Conservation (phyloP, 2,329 filamentous ascomycete species). For the Cadophora malorum region DNA sequence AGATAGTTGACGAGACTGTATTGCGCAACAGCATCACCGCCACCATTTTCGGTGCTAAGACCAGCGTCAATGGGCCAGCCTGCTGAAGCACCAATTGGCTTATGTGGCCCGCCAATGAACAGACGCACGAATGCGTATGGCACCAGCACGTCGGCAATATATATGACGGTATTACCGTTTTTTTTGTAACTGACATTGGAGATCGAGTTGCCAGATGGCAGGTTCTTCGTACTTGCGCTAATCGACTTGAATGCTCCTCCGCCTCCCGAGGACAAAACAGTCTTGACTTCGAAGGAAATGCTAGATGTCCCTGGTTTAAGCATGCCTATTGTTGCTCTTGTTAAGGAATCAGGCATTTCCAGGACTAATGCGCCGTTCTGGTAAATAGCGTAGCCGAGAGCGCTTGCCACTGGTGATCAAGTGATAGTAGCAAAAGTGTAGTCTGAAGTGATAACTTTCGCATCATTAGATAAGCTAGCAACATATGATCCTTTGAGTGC, state of each 20-base stretch:
- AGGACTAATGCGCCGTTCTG: conserved; percentile 2
- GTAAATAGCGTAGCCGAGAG: conserved; percentile 5
- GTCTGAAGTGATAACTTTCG: conserved; percentile 19
- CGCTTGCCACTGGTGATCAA: background rate
- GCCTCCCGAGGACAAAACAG: conserved; percentile 1
- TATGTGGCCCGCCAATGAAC: conserved; percentile 10
- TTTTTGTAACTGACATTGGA: background rate
- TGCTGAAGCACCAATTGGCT: background rate
- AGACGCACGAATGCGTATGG: conserved; percentile 15
- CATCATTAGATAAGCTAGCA: conserved; percentile 5
- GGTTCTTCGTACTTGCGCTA: conserved; percentile 5
- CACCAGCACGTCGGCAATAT: conserved; percentile 20
- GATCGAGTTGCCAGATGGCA: background rate
- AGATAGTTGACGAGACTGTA: background rate
- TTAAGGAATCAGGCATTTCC: conserved; percentile 13
- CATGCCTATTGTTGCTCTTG: conserved; percentile 4
- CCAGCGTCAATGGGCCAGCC: conserved; percentile 8
- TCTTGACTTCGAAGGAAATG: conserved; percentile 8
- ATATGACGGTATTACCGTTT: background rate
- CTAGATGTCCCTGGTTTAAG: background rate
- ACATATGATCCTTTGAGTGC: background rate
- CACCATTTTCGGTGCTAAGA: background rate
- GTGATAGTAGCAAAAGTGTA: conserved; percentile 24
- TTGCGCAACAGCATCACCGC: background rate
- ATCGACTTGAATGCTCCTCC: background rate